Percentiles rank a stretch among this genome's conserved stretches.
These are phyloP conservation scores for Aspergillus sp. DNA, from an alignment of 2,329 filamentous ascomycete genomes.

Conservation along the genomic window DNA sequence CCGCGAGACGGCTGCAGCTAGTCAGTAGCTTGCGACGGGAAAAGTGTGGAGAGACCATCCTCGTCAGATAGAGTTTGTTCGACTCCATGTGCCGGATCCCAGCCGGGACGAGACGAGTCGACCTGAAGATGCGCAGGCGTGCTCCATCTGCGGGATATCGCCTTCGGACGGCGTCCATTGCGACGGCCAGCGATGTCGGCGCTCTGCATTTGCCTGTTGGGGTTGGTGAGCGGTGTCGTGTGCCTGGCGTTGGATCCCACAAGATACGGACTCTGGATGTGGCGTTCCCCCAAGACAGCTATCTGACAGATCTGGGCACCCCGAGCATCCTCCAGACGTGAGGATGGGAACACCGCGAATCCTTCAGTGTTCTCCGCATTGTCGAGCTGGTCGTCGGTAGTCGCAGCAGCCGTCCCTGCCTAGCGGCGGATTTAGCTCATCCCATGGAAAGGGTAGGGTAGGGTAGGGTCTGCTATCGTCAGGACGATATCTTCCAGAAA, in stretches of 20 bases:
- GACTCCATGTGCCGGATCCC: background rate
- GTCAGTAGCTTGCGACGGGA: background rate
- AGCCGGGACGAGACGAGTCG: too few relatives aligned
- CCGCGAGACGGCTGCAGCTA: constrained; percentile 6
- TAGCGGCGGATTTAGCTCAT: background rate
- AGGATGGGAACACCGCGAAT: background rate
- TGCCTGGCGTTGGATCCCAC: too few relatives aligned
- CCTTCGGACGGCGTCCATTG: too few relatives aligned
- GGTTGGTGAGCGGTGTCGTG: too few relatives aligned
- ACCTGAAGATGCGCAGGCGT: background rate
- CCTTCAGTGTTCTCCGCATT: constrained; percentile 1
- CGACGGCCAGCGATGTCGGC: too few relatives aligned
- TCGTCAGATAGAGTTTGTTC: constrained; percentile 15
- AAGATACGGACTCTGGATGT: too few relatives aligned
- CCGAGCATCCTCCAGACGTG: too few relatives aligned
- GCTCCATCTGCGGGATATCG: too few relatives aligned
- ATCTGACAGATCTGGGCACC: background rate
- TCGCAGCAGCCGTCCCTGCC: background rate
- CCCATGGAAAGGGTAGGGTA: background rate
- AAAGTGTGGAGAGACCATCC: constrained; percentile 2
- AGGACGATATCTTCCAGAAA: too few relatives aligned
- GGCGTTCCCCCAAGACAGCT: background rate
- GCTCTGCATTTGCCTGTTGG: too few relatives aligned
- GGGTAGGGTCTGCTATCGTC: too few relatives aligned
- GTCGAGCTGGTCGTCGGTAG: background rate